phyloP scores from a whole-genome alignment of 768 basidiomycete genomes.

The Suillus brevipes region DNA sequence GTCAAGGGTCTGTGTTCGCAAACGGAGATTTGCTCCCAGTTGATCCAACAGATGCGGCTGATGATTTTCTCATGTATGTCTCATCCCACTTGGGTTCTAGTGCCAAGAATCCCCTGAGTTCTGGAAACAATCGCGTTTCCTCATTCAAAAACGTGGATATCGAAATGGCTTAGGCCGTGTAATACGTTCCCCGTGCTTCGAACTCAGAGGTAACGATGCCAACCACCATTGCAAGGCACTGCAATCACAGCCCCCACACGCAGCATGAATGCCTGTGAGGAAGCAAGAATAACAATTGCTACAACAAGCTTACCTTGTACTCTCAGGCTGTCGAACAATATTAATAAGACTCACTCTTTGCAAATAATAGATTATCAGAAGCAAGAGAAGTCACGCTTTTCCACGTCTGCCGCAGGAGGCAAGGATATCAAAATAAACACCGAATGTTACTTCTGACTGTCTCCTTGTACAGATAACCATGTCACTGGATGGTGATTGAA shows the following conservation, averaged over 20 bases:
- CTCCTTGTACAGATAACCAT: slow-evolving; percentile 48
- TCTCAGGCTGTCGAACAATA: slow-evolving; percentile 10
- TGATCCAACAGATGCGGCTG: not conserved
- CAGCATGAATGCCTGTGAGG: not conserved
- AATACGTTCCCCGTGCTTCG: not conserved
- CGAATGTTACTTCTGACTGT: slow-evolving; percentile 21
- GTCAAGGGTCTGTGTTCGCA: not conserved
- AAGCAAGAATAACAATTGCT: not conserved
- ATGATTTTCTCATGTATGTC: slow-evolving; percentile 1
- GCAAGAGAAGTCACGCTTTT: not conserved
- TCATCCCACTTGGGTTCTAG: not conserved
- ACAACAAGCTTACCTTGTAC: slow-evolving; percentile 2
- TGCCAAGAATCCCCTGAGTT: not conserved
- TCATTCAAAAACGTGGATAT: not conserved
- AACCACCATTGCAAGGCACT: not conserved
- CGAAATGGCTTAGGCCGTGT: not conserved
- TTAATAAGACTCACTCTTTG: not conserved
- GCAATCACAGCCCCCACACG: not conserved
- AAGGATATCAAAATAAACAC: slow-evolving; percentile 3
- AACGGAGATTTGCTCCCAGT: slow-evolving; percentile 4
- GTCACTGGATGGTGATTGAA: slow-evolving; percentile 62
- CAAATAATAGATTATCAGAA: slow-evolving; percentile 1
- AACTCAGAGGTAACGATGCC: slow-evolving; percentile 1
- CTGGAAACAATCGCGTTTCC: not conserved
- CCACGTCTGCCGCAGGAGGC: not conserved